Evolutionary conservation across 257 asterid species (phyloP), one percentile per base, ranked within the genome.

Genomic region (Oldenlandia corymbosa): DNA sequence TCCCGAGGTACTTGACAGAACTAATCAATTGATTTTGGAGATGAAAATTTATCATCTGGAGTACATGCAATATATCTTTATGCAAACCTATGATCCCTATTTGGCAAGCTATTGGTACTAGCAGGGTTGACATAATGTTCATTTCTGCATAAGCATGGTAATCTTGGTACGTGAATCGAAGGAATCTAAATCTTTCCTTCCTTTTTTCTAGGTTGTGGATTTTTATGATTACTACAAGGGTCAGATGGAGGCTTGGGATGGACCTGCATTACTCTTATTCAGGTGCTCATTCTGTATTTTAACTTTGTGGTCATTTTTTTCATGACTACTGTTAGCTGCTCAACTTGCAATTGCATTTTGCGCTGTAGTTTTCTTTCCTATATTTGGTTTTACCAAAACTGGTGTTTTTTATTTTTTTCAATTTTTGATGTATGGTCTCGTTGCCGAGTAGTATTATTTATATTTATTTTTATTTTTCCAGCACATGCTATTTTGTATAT

Each of bases 191-290:
- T 60, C 36, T 11, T 20, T 67, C 45, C 73, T 68, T 59, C 69
- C 67, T 67, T 67, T 63, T n/a, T 58, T 74, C 65, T 82, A 93
- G 99, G 83, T 80, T 69, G 69, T 87, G 79, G 95, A 90, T 80
- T 93, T 93, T 75, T 93, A 90, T 66, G 91, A 93, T 71, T 93
- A 93, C 86, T 90, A 87, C 92, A 93, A 93, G 73, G 99, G 99
- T 76, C 97, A 90, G 78, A 93, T 93, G 99, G 99, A 93, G 79
- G 87, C 99, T 57, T 93, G 99, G 99, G 99, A 93, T 79, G 99
- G 99, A 69, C 99, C 99, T 78, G 99, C 99, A 70, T 83, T 93
- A 76, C 86, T 93, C 58, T 79, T 93, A 79, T 93, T 93, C 90
- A 87, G 99, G 99, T 93, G 78, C 82, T 61, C 64, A 42, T 62